These are phyloP conservation scores for Mercurialis annua DNA, from an alignment of 345 rosid species.

Conservation along the genomic window DNA sequence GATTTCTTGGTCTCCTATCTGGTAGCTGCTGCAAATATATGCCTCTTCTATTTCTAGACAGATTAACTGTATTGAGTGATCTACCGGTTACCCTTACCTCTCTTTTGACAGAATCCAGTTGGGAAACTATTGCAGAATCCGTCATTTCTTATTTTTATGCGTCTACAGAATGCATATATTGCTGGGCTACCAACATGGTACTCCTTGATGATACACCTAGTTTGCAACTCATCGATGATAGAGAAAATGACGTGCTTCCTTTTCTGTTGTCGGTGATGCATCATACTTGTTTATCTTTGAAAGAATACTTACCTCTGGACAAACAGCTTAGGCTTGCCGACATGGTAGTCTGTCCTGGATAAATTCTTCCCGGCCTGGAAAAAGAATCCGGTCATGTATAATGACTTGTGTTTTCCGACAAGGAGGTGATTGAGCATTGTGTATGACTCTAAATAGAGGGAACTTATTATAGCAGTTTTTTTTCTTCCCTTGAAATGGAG, in stretches of 20 bases:
- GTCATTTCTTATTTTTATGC: slow-evolving; percentile 47
- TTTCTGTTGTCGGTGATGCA: slow-evolving; percentile 51
- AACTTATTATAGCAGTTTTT: too few relatives aligned
- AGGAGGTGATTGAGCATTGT: too few relatives aligned
- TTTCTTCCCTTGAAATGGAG: too few relatives aligned
- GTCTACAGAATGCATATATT: slow-evolving; percentile 60
- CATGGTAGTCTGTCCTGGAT: too few relatives aligned
- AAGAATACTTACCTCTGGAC: slow-evolving; percentile 61
- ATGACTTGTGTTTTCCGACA: too few relatives aligned
- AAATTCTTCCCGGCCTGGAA: too few relatives aligned
- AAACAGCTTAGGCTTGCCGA: slow-evolving; percentile 67
- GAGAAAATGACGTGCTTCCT: slow-evolving; percentile 42
- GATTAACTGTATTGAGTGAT: slow-evolving; percentile 47
- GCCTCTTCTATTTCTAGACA: slow-evolving; percentile 74
- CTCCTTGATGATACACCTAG: slow-evolving; percentile 20
- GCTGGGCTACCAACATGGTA: slow-evolving; percentile 30
- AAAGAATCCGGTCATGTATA: too few relatives aligned
- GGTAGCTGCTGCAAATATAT: slow-evolving; percentile 84
- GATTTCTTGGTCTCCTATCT: slow-evolving; percentile 65
- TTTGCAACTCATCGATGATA: slow-evolving; percentile 36
- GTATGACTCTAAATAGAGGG: too few relatives aligned
- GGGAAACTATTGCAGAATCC: slow-evolving; percentile 53
- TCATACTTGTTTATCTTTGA: slow-evolving; percentile 49
- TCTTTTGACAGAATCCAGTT: slow-evolving; percentile 54
- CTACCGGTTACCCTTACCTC: slow-evolving; percentile 68